These are phyloP conservation scores for Candida glaebosa DNA, from an alignment of 805 yeast species.

Conservation along the genomic window DNA sequence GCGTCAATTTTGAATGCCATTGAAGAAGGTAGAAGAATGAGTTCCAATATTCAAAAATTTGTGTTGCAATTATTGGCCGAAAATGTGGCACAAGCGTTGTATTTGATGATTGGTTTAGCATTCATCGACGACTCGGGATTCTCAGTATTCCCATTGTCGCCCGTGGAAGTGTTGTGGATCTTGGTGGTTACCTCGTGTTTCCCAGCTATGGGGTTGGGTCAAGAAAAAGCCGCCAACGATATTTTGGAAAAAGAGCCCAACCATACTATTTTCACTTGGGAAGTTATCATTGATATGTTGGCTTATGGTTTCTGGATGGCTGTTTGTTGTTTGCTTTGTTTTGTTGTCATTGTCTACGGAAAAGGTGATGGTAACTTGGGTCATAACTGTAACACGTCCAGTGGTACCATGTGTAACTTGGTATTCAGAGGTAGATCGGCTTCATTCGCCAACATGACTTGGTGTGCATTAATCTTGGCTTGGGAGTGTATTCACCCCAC, in stretches of 20 bases:
- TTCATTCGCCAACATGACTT: slow-evolving; percentile 36
- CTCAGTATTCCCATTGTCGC: slow-evolving; percentile 42
- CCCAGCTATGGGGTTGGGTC: slow-evolving; percentile 82
- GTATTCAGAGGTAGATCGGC: slow-evolving; percentile 39
- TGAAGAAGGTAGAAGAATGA: slow-evolving; percentile 80
- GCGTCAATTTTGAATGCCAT: slow-evolving; percentile 75
- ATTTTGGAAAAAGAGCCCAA: slow-evolving; percentile 36
- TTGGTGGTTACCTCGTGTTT: slow-evolving; percentile 75
- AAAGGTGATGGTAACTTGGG: slow-evolving; percentile 39
- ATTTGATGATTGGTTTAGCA: slow-evolving; percentile 45
- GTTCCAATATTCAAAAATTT: slow-evolving; percentile 73
- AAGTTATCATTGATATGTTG: slow-evolving; percentile 38
- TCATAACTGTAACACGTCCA: slow-evolving; percentile 28
- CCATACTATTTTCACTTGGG: slow-evolving; percentile 36
- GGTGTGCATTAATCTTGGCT: slow-evolving; percentile 39
- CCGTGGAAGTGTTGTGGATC: slow-evolving; percentile 78
- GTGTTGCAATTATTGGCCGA: slow-evolving; percentile 70
- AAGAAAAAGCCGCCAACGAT: slow-evolving; percentile 38
- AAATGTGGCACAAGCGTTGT: slow-evolving; percentile 68
- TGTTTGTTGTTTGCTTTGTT: slow-evolving; percentile 34
- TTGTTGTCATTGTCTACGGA: slow-evolving; percentile 35
- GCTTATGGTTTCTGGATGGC: slow-evolving; percentile 43
- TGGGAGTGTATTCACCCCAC: slow-evolving; percentile 40
- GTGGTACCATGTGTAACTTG: slow-evolving; percentile 22
- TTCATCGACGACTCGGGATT: slow-evolving; percentile 29